Percentiles rank a stretch among this genome's conserved stretches.
phyloP scores from a whole-genome alignment of 768 basidiomycete genomes.

The Rossbeevera mucosa region DNA sequence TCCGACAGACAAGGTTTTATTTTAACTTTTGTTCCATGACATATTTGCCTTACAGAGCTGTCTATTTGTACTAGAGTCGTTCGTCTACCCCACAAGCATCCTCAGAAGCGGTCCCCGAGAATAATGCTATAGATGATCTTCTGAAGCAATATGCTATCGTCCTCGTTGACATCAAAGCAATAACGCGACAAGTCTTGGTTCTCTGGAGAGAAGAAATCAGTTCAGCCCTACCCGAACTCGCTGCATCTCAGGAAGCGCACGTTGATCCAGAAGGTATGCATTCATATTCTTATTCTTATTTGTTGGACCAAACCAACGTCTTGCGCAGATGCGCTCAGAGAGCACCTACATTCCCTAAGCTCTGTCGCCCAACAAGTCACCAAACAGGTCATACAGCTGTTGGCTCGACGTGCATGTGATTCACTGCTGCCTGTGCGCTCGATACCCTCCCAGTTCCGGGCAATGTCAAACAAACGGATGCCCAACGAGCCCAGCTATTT shows the following conservation, averaged over 20 bases:
- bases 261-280: constrained; percentile 48
- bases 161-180: constrained; percentile 60
- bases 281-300: not conserved
- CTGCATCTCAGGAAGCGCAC: constrained; percentile 30
- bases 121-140: constrained; percentile 57
- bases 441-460: constrained; percentile 87
- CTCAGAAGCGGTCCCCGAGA: constrained; percentile 51
- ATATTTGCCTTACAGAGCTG: not conserved
- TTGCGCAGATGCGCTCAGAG: constrained; percentile 49
- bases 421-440: constrained; percentile 79
- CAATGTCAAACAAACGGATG: constrained; percentile 67
- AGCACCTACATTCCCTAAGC: constrained; percentile 46
- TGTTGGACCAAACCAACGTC: not conserved
- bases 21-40: not conserved
- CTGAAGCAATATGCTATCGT: constrained; percentile 63
- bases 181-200: constrained; percentile 48
- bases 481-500: constrained; percentile 86
- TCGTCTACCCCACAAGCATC: constrained; percentile 49
- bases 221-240: constrained; percentile 50
- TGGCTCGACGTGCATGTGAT: constrained; percentile 81
- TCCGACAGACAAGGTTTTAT: constrained; percentile 32
- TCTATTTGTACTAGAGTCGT: constrained; percentile 35
- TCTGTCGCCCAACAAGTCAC: constrained; percentile 55
- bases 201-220: constrained; percentile 71
- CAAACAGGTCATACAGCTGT: constrained; percentile 60